phyloP scores from a whole-genome alignment of 192 early-diverging fungal genomes.

The Coemansia javaensis region DNA sequence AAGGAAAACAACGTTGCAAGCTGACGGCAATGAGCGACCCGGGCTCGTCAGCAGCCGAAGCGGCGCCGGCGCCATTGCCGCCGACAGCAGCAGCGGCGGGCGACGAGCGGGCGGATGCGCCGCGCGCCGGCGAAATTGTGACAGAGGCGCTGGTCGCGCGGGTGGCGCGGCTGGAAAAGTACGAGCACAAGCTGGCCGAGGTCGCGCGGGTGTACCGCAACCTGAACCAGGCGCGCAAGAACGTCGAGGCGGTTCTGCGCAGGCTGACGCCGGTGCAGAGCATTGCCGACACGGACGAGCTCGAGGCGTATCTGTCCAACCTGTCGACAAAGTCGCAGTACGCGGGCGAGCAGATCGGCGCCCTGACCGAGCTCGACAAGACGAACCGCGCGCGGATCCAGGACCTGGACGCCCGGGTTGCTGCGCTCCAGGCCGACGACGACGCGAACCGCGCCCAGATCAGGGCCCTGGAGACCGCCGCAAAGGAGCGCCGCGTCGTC shows the following conservation, averaged over 20 bases:
- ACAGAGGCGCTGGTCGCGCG: constrained; percentile 19
- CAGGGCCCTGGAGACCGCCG: constrained; percentile 15
- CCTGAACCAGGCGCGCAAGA: constrained; percentile 42
- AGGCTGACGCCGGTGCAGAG: constrained; percentile 42
- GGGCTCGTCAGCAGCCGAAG: no score
- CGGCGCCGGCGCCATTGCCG: no score
- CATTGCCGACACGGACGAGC: constrained; percentile 49
- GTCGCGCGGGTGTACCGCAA: constrained; percentile 48
- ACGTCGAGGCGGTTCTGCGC: constrained; percentile 38
- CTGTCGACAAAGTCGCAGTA: constrained; percentile 41
- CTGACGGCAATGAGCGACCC: no score
- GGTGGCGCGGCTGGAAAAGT: constrained; percentile 39
- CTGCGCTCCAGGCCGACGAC: background rate
- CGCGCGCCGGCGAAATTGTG: constrained; percentile 24
- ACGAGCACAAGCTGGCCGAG: constrained; percentile 47
- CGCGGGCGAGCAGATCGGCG: constrained; percentile 47
- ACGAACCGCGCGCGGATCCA: constrained; percentile 23
- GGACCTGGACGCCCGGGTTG: constrained; percentile 20
- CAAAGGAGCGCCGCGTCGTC: constrained; percentile 36
- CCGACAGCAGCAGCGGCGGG: no score
- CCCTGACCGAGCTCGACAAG: constrained; percentile 43
- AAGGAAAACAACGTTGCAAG: no score
- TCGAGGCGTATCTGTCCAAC: constrained; percentile 43
- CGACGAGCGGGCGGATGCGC: no score
- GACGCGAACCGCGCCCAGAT: constrained; percentile 6